A percentile compares a stretch with the other conserved stretches of the same genome.
Evolutionary conservation across 371 early-diverging fungal species (phyloP).

Genomic region (Phascolomyces articulosus): DNA sequence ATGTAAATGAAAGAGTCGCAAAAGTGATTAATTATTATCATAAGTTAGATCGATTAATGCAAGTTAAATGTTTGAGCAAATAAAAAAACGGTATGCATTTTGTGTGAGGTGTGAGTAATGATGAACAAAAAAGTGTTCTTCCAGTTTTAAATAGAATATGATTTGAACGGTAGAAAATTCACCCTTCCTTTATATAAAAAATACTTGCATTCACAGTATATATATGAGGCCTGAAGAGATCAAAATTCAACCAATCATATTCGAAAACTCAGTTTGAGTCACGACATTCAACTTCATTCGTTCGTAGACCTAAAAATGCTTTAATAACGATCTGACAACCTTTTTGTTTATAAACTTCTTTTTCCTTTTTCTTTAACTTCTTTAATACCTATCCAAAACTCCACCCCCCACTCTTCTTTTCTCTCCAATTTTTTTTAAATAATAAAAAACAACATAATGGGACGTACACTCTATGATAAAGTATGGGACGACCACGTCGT

Average conservation of each 20-base stretch:
- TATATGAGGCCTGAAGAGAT: neutral
- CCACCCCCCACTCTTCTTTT: slow-evolving; percentile 9
- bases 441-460: slow-evolving; percentile 28
- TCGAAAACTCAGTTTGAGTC: slow-evolving; percentile 13
- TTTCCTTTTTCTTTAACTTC: neutral
- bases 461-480: slow-evolving; percentile 56
- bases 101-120: no score
- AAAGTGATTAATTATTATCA: no score
- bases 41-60: no score
- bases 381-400: neutral
- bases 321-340: slow-evolving; percentile 1
- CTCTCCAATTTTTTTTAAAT: slow-evolving; percentile 2
- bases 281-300: slow-evolving; percentile 4
- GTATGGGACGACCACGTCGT: slow-evolving; percentile 53
- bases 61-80: no score
- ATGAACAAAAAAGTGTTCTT: no score
- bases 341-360: neutral
- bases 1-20: no score
- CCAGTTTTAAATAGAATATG: no score
- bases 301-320: neutral
- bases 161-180: neutral
- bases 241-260: slow-evolving; percentile 5
- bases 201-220: neutral
- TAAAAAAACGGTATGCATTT: no score
- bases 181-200: neutral